Evolutionary conservation across 116 monocot genomes (phyloP).

Genomic region (Phalaenopsis hybrid): DNA sequence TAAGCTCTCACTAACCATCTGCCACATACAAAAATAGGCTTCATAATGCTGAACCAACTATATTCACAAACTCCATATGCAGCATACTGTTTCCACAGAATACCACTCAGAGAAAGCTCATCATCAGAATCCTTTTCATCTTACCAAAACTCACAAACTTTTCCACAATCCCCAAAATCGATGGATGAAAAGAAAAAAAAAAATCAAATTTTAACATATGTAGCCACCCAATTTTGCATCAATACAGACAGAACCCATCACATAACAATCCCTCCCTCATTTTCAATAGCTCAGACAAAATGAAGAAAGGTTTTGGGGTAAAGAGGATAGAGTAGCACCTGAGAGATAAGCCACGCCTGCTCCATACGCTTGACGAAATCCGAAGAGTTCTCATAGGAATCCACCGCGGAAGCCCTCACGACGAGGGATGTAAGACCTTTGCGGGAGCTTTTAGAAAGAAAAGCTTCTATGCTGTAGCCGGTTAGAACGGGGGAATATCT

Average conservation of each 20-base stretch:
- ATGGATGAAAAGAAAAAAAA: too few species aligned
- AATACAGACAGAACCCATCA: background rate
- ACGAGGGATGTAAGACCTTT: constrained; percentile 1
- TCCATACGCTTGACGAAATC: constrained; percentile 55
- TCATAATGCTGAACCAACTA: too few species aligned
- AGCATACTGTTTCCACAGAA: background rate
- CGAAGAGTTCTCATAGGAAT: constrained; percentile 40
- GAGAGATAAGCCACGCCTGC: constrained; percentile 60
- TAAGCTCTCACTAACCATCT: too few species aligned
- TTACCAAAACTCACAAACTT: background rate
- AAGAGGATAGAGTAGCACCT: constrained; percentile 20
- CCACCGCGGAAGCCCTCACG: constrained; percentile 34
- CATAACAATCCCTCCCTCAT: too few species aligned
- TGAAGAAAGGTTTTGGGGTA: background rate
- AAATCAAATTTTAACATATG: background rate
- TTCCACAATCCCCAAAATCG: too few species aligned
- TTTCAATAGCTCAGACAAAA: background rate
- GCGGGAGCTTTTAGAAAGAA: constrained; percentile 5
- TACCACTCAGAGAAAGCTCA: background rate
- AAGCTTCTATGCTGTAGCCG: background rate
- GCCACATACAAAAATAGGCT: too few species aligned
- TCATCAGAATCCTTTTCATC: background rate
- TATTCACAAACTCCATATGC: too few species aligned
- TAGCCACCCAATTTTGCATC: background rate
- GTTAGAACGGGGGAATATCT: background rate